Base-by-base conservation (phyloP, 352 stramenopile genomes). In the Phytophthora palmivora region DNA sequence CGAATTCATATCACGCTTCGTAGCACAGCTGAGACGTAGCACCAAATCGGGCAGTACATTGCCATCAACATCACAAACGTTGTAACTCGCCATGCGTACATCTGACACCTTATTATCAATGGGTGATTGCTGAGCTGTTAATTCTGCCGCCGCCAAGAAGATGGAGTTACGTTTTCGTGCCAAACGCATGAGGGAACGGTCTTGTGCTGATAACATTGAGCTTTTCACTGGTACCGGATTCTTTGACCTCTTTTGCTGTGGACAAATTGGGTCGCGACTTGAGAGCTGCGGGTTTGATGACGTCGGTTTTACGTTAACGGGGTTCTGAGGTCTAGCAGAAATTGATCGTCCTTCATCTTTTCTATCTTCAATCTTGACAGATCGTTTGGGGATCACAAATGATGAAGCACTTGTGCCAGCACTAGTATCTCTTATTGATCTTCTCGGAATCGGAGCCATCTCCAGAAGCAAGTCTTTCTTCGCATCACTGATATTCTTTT, bases 81-180 rank as follows among this genome's bases (percentile, higher is more conserved):
- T 56, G 21, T 72, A 75, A 11, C 38, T 46, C n/a, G 21, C 21
- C 52, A 63, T 54, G 42, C 18, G 18, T 9, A 24, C 47, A 19
- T 32, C 39, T 49, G 49, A 19, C 19, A 38, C 11, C 32, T 56
- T 61, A 21, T 22, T 48, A 44, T 19, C 34, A 37, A 21, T 30
- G 6, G 10, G n/a, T 32, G 41, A 34, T 46, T 32, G 9, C 30
- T 42, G 47, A 38, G 21, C 24, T 48, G 22, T 36, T 24, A 58
- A 19, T 15, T 69, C 60, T 26, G 14, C 38, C 6, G 54, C 33
- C 16, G 55, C 56, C 11, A 46, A 51, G 9, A 81, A 55, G 21
- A 89, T 55, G 12, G 79, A 89, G 30, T 89, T 89, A 24, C 59
- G 43, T 45, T 72, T 85, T 26, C 62, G 72, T 14, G 77, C 65